These are phyloP conservation scores for Russula earlei DNA, from an alignment of 768 basidiomycete genomes.

Conservation along the genomic window DNA sequence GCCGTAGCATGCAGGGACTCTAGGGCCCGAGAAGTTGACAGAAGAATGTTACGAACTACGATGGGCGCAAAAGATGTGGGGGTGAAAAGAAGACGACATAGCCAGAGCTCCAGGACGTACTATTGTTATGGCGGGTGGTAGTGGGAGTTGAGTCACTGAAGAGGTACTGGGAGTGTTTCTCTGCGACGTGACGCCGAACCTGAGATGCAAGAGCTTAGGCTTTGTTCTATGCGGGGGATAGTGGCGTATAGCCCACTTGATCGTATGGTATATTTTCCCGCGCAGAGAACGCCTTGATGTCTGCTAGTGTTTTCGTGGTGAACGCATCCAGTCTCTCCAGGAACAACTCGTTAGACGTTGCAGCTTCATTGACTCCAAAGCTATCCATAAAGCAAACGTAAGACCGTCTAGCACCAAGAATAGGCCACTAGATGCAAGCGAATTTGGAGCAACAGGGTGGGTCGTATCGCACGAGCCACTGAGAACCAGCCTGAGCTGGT, in stretches of 20 bases:
- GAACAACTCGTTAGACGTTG: slow-evolving; percentile 42
- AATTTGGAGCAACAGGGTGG: no score
- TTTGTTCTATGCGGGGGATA: not conserved
- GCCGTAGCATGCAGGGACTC: slow-evolving; percentile 42
- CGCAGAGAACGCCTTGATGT: slow-evolving; percentile 51
- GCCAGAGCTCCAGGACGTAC: slow-evolving; percentile 11
- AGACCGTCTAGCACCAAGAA: no score
- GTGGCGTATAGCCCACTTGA: slow-evolving; percentile 35
- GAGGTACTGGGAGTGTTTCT: slow-evolving; percentile 53
- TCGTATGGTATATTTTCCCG: slow-evolving; percentile 50
- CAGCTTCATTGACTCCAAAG: slow-evolving; percentile 21
- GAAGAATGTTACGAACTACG: slow-evolving; percentile 39
- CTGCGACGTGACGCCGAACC: slow-evolving; percentile 43
- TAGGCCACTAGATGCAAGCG: no score
- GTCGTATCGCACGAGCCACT: no score
- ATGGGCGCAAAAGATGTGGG: not conserved
- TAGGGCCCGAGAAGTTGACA: slow-evolving; percentile 41
- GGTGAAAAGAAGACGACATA: not conserved
- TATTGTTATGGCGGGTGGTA: slow-evolving; percentile 7
- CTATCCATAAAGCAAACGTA: slow-evolving; percentile 2
- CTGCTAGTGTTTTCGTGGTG: slow-evolving; percentile 46
- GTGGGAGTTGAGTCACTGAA: slow-evolving; percentile 27
- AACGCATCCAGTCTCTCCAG: slow-evolving; percentile 56
- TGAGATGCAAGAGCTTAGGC: slow-evolving; percentile 28
- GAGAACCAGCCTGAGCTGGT: not conserved